phyloP scores from a whole-genome alignment of 1,139 yeast genomes.

The Pichia sorboxylosa region DNA sequence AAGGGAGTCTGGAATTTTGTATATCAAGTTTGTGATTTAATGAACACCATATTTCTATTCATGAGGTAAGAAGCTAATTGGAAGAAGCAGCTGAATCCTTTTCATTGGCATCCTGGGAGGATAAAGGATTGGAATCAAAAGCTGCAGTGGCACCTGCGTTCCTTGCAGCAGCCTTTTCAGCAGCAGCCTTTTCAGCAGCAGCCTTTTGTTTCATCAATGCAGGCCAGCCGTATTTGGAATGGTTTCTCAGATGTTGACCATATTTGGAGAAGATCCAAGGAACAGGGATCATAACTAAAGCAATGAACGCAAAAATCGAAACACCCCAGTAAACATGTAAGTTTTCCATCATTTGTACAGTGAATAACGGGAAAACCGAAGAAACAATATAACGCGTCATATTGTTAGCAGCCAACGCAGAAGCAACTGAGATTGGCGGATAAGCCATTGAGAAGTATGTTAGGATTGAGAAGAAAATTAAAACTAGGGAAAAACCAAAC shows the following conservation, averaged over 20 bases:
- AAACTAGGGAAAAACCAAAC: constrained; percentile 62
- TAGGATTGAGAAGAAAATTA: constrained; percentile 63
- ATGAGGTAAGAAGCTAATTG: too few species aligned
- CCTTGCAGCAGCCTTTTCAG: not conserved
- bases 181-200: constrained; percentile 6
- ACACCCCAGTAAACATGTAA: constrained; percentile 71
- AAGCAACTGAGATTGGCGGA: constrained; percentile 65
- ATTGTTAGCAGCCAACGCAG: constrained; percentile 73
- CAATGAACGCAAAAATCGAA: constrained; percentile 60
- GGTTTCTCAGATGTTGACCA: constrained; percentile 42
- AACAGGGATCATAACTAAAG: constrained; percentile 58
- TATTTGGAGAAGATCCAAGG: constrained; percentile 51
- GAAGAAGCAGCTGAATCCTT: too few species aligned
- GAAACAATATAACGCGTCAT: constrained; percentile 49
- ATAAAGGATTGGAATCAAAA: not conserved
- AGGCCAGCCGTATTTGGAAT: constrained; percentile 47
- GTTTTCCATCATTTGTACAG: constrained; percentile 58
- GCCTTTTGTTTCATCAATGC: constrained; percentile 25
- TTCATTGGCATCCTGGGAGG: too few species aligned
- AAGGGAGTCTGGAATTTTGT: too few species aligned
- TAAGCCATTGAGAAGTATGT: constrained; percentile 62
- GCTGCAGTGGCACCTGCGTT: not conserved
- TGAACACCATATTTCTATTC: too few species aligned
- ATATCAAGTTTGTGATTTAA: too few species aligned
- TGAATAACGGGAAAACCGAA: constrained; percentile 61